Evolutionary conservation across 23 red algal species (phyloP).

Genomic region (Agarophyton chilense): DNA sequence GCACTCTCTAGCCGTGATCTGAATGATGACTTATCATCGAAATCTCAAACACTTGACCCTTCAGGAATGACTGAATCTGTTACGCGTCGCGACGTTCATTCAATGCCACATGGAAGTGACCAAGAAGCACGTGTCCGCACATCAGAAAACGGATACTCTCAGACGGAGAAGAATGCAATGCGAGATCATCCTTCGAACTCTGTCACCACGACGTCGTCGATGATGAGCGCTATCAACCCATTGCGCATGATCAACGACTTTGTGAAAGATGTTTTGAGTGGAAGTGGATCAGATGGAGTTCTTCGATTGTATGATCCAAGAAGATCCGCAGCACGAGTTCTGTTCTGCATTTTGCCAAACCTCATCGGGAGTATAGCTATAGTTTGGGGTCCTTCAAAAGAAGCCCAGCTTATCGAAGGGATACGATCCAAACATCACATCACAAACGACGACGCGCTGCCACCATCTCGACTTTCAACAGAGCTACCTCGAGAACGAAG

Average conservation of each 20-base stretch:
- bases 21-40: slow-evolving; percentile 31
- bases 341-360: slow-evolving; percentile 37
- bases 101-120: not conserved
- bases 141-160: slow-evolving; percentile 5
- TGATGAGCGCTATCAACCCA: slow-evolving; percentile 72
- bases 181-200: slow-evolving; percentile 3
- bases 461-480: slow-evolving; percentile 49
- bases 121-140: not conserved
- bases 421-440: not conserved
- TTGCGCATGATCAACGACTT: slow-evolving; percentile 79
- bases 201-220: slow-evolving; percentile 18
- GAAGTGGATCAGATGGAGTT: slow-evolving; percentile 50
- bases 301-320: slow-evolving; percentile 57
- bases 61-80: not conserved
- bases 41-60: not conserved
- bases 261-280: slow-evolving; percentile 72
- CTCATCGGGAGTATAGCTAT: slow-evolving; percentile 29
- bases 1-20: slow-evolving; percentile 38
- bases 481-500: slow-evolving; percentile 67
- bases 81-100: not conserved
- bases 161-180: not conserved
- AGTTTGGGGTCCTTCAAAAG: slow-evolving; percentile 63
- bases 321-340: slow-evolving; percentile 39
- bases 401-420: not conserved
- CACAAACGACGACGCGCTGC: not conserved